Evolutionary conservation across 2,329 filamentous ascomycete genomes (phyloP).

Genomic region (Colletotrichum tabaci): DNA sequence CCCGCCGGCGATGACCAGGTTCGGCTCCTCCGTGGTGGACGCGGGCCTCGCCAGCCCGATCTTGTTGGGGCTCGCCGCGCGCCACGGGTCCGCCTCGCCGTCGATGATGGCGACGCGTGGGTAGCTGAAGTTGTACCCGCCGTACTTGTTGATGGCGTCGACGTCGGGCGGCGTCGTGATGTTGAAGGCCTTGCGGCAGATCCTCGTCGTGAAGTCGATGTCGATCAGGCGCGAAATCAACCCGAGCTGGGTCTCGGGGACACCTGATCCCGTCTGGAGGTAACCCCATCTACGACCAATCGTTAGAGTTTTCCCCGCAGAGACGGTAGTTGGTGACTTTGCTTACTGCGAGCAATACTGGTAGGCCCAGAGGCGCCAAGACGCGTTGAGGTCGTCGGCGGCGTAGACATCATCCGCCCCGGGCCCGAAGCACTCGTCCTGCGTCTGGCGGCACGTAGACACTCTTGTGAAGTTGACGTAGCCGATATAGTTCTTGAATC

Average conservation of each 20-base stretch:
- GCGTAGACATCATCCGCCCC: constrained; percentile 39
- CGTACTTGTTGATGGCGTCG: constrained; percentile 81
- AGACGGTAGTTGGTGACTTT: background rate
- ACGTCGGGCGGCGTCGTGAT: constrained; percentile 75
- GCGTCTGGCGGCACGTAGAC: constrained; percentile 7
- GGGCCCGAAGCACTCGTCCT: constrained; percentile 32
- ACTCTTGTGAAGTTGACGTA: constrained; percentile 53
- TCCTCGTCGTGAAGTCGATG: constrained; percentile 71
- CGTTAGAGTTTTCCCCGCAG: constrained; percentile 23
- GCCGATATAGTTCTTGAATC: constrained; percentile 69
- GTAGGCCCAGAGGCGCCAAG: constrained; percentile 63
- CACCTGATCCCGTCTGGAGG: constrained; percentile 80
- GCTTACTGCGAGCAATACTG: constrained; percentile 69
- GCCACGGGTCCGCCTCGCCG: constrained; percentile 86
- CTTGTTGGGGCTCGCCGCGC: constrained; percentile 79
- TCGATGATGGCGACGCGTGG: constrained; percentile 84
- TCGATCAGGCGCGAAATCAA: constrained; percentile 80
- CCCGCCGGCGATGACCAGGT: constrained; percentile 77
- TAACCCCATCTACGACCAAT: constrained; percentile 76
- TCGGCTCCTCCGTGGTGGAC: constrained; percentile 77
- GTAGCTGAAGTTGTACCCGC: constrained; percentile 80
- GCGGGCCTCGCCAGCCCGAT: constrained; percentile 66
- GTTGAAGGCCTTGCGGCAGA: constrained; percentile 80
- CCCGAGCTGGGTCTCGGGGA: constrained; percentile 74
- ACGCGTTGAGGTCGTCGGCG: constrained; percentile 17